Base-by-base conservation (phyloP, 2,329 filamentous ascomycete genomes). In the Paraphaeosphaeria sporulosa region DNA sequence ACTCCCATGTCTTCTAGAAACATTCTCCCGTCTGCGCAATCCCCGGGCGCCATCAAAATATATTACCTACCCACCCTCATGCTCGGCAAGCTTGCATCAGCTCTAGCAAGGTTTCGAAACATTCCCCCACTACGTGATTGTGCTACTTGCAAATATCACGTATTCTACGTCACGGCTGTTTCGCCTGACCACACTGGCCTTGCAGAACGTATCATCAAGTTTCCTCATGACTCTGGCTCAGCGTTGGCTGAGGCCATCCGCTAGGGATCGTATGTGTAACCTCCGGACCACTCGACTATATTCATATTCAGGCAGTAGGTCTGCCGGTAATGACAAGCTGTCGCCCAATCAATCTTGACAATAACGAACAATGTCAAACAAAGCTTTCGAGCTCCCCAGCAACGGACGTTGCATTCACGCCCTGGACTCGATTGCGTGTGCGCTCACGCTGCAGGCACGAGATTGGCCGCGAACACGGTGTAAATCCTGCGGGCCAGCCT, bases 1-100 rank as follows among this genome's bases (percentile, higher is more conserved):
- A 17, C 49, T 17, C 36, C 38, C 34, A 68, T 64, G 69, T 72
- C 66, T 74, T 73, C 72, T 66, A 74, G 69, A 73, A 74, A 36
- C 34, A 60, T 74, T 75, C 70, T 71, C 64, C 65, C 69, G 70
- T 64, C 55, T 64, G 61, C 53, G 51, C 44, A 50, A 65, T 63
- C 63, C 57, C 55, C 59, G 64, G 69, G 62, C 63, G 61, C 67
- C 69, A 69, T 70, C 65, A 64, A 64, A 49, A 69, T 65, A 74
- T 64, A 75, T 72, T 74, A 60, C 65, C 51, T 68, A 61, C 66
- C 71, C 68, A 69, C 68, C 50, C 34, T 44, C 23, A 42, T 4
- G 9, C 21, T 21, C 47, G 21, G 42, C 54, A 57, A 12, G 32
- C 6, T 25, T 30, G 47, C 40, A 25, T 25, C 10, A 50, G 21